phyloP scores from a whole-genome alignment of 2,329 filamentous ascomycete species.

The Penicillium janthinellum region DNA sequence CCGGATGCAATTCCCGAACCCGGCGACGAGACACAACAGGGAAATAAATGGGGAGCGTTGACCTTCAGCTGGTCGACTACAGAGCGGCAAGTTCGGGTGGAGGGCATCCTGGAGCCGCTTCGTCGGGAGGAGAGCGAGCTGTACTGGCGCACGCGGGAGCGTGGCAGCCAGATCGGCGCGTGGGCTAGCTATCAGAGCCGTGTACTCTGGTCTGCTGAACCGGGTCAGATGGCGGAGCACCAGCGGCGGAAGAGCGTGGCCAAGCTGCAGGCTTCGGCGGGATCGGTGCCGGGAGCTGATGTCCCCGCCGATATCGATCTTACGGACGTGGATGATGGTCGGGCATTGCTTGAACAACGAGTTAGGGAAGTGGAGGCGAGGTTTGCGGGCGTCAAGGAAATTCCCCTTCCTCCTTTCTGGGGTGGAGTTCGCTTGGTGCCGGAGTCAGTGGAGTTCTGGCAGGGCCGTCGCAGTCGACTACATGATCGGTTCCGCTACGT shows the following conservation, averaged over 20 bases:
- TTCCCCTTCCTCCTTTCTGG: constrained; percentile 93
- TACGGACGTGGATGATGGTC: constrained; percentile 61
- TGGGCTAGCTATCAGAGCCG: constrained; percentile 91
- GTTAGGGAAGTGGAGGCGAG: constrained; percentile 74
- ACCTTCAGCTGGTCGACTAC: constrained; percentile 88
- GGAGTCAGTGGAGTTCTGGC: constrained; percentile 91
- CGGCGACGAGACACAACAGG: constrained; percentile 31
- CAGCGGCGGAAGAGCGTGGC: constrained; percentile 30
- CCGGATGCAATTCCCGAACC: constrained; percentile 65
- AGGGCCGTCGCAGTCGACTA: constrained; percentile 83
- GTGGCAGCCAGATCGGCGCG: constrained; percentile 82
- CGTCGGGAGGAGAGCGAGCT: constrained; percentile 69
- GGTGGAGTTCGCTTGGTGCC: constrained; percentile 85
- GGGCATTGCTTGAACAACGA: constrained; percentile 72
- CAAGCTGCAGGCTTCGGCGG: constrained; percentile 19
- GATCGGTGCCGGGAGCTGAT: constrained; percentile 17
- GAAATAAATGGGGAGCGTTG: constrained; percentile 76
- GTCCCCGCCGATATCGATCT: constrained; percentile 34
- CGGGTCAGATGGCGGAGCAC: constrained; percentile 25
- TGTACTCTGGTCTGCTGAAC: constrained; percentile 58
- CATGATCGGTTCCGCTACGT: constrained; percentile 93
- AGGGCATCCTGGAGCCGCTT: constrained; percentile 72
- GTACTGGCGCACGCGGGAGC: constrained; percentile 67
- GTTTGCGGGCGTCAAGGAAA: constrained; percentile 75
- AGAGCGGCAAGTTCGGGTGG: constrained; percentile 88